phyloP scores from a whole-genome alignment of 345 rosid species.

The Raphanus raphanistrum region DNA sequence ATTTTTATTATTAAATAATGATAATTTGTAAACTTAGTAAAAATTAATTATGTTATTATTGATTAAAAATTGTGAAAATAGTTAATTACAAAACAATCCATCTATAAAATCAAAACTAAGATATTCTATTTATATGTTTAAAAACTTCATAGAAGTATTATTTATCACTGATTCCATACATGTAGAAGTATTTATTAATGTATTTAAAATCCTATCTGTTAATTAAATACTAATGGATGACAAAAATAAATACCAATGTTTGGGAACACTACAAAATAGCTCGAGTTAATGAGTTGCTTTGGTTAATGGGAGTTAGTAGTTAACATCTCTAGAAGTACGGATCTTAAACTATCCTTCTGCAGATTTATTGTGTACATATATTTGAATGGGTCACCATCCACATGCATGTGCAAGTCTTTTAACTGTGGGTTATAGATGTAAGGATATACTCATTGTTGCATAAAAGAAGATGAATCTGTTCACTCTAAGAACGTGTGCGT shows the following conservation, averaged over 20 bases:
- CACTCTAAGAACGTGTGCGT: slow-evolving; percentile 1
- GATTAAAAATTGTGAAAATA: background rate
- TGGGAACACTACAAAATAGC: slow-evolving; percentile 13
- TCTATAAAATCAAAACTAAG: too few species aligned
- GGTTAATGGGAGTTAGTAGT: slow-evolving; percentile 12
- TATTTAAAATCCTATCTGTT: background rate
- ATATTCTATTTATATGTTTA: background rate
- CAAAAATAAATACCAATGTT: background rate
- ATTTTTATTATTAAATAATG: background rate
- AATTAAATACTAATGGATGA: background rate
- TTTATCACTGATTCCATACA: background rate
- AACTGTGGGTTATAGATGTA: background rate
- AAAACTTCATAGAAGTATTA: background rate
- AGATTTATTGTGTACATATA: background rate
- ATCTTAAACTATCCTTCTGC: slow-evolving; percentile 16
- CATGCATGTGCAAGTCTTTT: slow-evolving; percentile 9
- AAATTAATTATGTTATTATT: background rate
- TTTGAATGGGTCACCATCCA: slow-evolving; percentile 25
- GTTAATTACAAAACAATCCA: too few species aligned
- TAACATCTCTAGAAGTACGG: slow-evolving; percentile 5
- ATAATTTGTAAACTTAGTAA: too few species aligned
- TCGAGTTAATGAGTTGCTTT: slow-evolving; percentile 6
- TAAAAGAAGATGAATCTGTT: background rate
- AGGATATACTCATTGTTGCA: background rate
- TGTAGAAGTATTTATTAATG: background rate